phyloP scores from a whole-genome alignment of 345 rosid species.

The Citrus maxima region DNA sequence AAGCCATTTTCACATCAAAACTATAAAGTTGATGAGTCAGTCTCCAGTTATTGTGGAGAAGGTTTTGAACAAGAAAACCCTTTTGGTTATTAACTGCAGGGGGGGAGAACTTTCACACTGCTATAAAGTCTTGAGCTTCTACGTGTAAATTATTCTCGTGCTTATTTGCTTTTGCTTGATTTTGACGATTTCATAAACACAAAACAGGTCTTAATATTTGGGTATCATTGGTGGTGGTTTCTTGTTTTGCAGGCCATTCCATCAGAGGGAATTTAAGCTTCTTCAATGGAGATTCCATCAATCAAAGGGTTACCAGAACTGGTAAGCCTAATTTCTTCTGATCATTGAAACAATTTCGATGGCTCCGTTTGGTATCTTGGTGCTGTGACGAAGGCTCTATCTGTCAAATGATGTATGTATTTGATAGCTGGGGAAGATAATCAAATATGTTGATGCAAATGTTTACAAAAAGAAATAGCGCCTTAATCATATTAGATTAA shows the following conservation, averaged over 20 bases:
- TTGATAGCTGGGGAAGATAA: no score
- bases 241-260: not conserved
- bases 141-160: not conserved
- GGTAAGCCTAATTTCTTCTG: slow-evolving; percentile 23
- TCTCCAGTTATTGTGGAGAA: slow-evolving; percentile 31
- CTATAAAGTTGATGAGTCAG: slow-evolving; percentile 15
- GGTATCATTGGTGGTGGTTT: not conserved
- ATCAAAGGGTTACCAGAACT: slow-evolving; percentile 31
- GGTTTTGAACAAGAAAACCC: slow-evolving; percentile 15
- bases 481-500: not conserved
- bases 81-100: slow-evolving; percentile 11
- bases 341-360: not conserved
- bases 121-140: not conserved
- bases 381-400: no score
- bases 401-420: no score
- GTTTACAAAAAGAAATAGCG: not conserved
- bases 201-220: not conserved
- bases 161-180: not conserved
- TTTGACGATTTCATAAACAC: no score
- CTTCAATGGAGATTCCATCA: slow-evolving; percentile 51
- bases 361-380: no score
- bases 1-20: slow-evolving; percentile 28
- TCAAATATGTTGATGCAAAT: no score
- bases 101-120: slow-evolving; percentile 1
- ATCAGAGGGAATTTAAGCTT: slow-evolving; percentile 20